Conservation (phyloP, 1,284 basidiomycete species). For the Heterobasidion annosum region DNA sequence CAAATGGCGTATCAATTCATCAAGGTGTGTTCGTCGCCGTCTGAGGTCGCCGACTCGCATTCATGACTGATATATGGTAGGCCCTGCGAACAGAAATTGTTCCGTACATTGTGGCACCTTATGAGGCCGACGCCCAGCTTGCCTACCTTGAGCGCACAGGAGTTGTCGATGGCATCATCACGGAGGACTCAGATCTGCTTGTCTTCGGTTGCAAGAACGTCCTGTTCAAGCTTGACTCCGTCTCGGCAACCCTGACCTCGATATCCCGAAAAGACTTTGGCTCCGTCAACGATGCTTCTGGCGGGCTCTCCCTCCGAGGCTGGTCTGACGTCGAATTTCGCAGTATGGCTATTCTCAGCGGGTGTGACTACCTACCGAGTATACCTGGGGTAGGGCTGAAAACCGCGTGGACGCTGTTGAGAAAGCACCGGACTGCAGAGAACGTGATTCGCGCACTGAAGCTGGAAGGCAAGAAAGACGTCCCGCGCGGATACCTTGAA, state of each 20-base stretch:
- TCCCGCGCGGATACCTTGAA: slow-evolving; percentile 72
- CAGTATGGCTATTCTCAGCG: slow-evolving; percentile 93
- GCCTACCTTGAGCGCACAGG: slow-evolving; percentile 84
- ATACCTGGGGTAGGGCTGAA: slow-evolving; percentile 93
- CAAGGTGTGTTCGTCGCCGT: slow-evolving; percentile 47
- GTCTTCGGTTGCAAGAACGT: slow-evolving; percentile 92
- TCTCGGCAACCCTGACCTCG: slow-evolving; percentile 67
- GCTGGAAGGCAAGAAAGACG: slow-evolving; percentile 78
- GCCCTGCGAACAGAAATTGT: slow-evolving; percentile 76
- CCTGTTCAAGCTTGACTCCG: slow-evolving; percentile 78
- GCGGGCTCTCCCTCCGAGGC: slow-evolving; percentile 72
- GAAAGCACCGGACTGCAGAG: slow-evolving; percentile 82
- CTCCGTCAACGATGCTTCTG: slow-evolving; percentile 32
- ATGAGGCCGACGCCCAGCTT: slow-evolving; percentile 98
- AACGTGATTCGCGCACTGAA: slow-evolving; percentile 76
- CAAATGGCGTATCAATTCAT: slow-evolving; percentile 97
- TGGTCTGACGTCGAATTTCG: slow-evolving; percentile 92
- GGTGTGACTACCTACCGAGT: slow-evolving; percentile 95
- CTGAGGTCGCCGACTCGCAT: neutral
- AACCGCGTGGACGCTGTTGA: slow-evolving; percentile 81
- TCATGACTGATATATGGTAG: slow-evolving; percentile 27
- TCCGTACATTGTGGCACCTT: slow-evolving; percentile 90
- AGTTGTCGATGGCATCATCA: slow-evolving; percentile 87
- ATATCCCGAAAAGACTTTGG: slow-evolving; percentile 79
- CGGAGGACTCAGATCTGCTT: slow-evolving; percentile 96